phyloP scores from a whole-genome alignment of 768 basidiomycete species.

The Kwoniella sp. region DNA sequence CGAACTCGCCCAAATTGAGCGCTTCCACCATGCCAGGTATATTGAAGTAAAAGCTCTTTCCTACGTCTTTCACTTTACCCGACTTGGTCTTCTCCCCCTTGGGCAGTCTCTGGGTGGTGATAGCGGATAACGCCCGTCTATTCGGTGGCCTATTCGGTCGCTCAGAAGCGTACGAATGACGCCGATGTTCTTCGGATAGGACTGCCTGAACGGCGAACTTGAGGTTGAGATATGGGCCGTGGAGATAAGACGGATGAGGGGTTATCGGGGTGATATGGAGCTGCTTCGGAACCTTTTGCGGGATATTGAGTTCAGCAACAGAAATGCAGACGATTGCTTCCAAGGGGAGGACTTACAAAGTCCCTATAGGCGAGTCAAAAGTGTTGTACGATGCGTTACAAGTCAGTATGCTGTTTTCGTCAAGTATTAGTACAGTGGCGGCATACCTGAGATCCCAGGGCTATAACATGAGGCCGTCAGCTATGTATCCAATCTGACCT shows the following conservation, averaged over 20 bases:
- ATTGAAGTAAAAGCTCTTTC: conserved; percentile 32
- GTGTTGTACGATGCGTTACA: no score
- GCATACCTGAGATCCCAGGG: conserved; percentile 53
- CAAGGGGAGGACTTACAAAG: conserved; percentile 40
- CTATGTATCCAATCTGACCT: neutral
- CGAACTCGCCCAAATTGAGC: conserved; percentile 73
- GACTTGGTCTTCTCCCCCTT: conserved; percentile 26
- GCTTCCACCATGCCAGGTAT: conserved; percentile 67
- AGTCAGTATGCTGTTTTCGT: conserved; percentile 17
- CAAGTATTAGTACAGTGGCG: neutral
- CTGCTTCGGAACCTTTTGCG: conserved; percentile 51
- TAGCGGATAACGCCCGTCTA: conserved; percentile 16
- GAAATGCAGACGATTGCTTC: neutral
- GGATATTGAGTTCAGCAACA: neutral
- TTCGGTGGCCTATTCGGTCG: conserved; percentile 30
- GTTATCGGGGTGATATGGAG: conserved; percentile 50
- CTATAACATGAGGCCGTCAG: conserved; percentile 22
- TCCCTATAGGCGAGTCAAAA: conserved; percentile 34
- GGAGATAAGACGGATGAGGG: conserved; percentile 45
- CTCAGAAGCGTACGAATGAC: conserved; percentile 24
- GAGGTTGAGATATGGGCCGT: conserved; percentile 51
- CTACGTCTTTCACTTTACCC: conserved; percentile 28
- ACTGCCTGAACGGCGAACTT: conserved; percentile 52
- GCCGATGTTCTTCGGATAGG: conserved; percentile 40
- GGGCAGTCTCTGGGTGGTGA: conserved; percentile 28